Base-by-base conservation (phyloP, 1,139 yeast genomes). In the Pichia sp. region DNA sequence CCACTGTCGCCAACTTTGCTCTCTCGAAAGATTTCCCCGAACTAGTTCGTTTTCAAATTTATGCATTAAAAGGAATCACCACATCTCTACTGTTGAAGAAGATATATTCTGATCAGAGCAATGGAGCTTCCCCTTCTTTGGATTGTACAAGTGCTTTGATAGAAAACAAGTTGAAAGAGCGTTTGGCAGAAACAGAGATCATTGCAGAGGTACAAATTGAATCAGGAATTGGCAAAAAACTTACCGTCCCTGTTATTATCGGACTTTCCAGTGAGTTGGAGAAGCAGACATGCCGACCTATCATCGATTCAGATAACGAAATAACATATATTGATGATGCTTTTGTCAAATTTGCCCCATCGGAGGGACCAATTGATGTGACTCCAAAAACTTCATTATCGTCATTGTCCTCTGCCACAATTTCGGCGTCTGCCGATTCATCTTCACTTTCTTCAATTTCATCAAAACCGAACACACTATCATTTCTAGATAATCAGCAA, bases 1-100 rank as follows among this genome's bases (percentile, higher is more conserved):
- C 57, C 9, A 56, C 38, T 17, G 55, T 63, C 12, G 60, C 63
- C 17, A 68, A 67, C 49, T 89, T 88, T 69, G 90, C 90, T 52
- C 77, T 86, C 9, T 85, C 96, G 1, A 84, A 85, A 61, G 96
- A 90, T 65, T 70, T 91, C 29, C 75, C 78, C 34, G 69, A 78
- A 2, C 89, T 89, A 0, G 72, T 84, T 55, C 68, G 46, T 27
- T 29, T 59, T 9, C 55, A 54, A 30, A 40, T 59, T 33, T 54
- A 56, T 12, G 30, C 44, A 2, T 30, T 59, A 3, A 46, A 27
- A 12, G 61, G 61, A 24, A n/a, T 59, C 14, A 45, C 57, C 1
- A 38, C 59, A 5, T 46, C 55, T 0, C 17, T 50, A 5, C 27
- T 59, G 6, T 51, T 49, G 24, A 33, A 45, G 8, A 47, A 43